Evolutionary conservation across 305 asterid genomes (phyloP).

Genomic region (Fraxinus xanthoxyloides): DNA sequence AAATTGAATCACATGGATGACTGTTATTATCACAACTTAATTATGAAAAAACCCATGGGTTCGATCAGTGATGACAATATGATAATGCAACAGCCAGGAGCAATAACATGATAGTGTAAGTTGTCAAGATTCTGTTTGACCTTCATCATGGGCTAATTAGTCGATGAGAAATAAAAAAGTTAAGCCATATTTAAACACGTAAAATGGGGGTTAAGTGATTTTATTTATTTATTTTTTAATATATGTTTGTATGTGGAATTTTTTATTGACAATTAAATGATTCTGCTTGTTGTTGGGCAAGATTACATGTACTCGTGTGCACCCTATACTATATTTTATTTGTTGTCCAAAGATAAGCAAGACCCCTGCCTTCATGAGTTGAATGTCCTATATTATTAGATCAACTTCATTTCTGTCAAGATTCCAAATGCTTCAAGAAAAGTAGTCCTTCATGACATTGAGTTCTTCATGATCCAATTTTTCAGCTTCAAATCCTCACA

Average conservation of each 20-base stretch:
- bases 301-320: background rate
- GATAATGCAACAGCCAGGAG: background rate
- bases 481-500: background rate
- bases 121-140: background rate
- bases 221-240: no score
- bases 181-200: no score
- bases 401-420: background rate
- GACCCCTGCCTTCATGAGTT: background rate
- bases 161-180: no score
- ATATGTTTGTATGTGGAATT: no score
- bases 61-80: background rate
- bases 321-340: background rate
- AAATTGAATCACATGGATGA: background rate
- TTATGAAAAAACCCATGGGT: background rate
- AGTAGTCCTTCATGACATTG: background rate
- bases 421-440: background rate
- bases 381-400: background rate
- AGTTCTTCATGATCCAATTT: slow-evolving; percentile 18
- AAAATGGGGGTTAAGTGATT: no score
- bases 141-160: no score
- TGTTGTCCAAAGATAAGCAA: background rate
- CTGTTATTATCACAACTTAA: background rate
- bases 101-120: background rate
- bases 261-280: no score
- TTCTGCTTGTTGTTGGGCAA: background rate